Evolutionary conservation across 2,329 filamentous ascomycete species (phyloP).

Genomic region (Malbranchea cinnamomea): DNA sequence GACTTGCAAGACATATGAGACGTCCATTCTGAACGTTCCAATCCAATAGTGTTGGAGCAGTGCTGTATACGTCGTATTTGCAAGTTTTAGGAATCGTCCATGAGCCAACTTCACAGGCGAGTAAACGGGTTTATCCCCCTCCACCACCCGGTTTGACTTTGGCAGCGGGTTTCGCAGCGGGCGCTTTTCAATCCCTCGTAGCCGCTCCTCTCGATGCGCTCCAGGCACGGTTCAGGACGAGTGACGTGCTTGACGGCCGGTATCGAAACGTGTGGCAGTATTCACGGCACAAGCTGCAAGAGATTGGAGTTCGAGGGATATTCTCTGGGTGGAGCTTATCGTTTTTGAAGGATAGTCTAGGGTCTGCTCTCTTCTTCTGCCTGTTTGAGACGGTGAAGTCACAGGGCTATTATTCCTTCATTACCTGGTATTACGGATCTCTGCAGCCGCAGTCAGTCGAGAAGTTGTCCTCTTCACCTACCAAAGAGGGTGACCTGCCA

Average conservation of each 20-base stretch:
- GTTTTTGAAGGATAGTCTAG: slow-evolving; percentile 45
- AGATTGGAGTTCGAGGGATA: slow-evolving; percentile 45
- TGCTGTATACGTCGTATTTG: slow-evolving; percentile 49
- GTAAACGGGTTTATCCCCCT: slow-evolving; percentile 46
- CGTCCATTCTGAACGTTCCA: slow-evolving; percentile 1
- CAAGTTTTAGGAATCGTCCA: slow-evolving; percentile 43
- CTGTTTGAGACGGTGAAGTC: slow-evolving; percentile 50
- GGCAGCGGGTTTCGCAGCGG: slow-evolving; percentile 43
- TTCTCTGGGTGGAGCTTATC: slow-evolving; percentile 49
- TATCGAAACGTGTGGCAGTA: slow-evolving; percentile 52
- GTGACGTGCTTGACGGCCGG: slow-evolving; percentile 43
- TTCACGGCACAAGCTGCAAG: slow-evolving; percentile 39
- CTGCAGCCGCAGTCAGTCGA: slow-evolving; percentile 17
- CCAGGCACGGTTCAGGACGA: slow-evolving; percentile 45
- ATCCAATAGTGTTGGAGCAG: slow-evolving; percentile 38
- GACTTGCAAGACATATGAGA: slow-evolving; percentile 1
- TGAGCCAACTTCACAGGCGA: slow-evolving; percentile 40
- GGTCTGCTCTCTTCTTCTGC: slow-evolving; percentile 47
- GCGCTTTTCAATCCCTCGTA: slow-evolving; percentile 44
- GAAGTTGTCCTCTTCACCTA: slow-evolving; percentile 15
- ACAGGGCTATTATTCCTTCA: slow-evolving; percentile 46
- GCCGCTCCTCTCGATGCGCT: slow-evolving; percentile 50
- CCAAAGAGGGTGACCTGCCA: slow-evolving; percentile 21
- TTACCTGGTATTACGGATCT: slow-evolving; percentile 43
- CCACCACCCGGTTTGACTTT: slow-evolving; percentile 39